phyloP scores from a whole-genome alignment of 768 basidiomycete species.

The Psilocybe azurescens region DNA sequence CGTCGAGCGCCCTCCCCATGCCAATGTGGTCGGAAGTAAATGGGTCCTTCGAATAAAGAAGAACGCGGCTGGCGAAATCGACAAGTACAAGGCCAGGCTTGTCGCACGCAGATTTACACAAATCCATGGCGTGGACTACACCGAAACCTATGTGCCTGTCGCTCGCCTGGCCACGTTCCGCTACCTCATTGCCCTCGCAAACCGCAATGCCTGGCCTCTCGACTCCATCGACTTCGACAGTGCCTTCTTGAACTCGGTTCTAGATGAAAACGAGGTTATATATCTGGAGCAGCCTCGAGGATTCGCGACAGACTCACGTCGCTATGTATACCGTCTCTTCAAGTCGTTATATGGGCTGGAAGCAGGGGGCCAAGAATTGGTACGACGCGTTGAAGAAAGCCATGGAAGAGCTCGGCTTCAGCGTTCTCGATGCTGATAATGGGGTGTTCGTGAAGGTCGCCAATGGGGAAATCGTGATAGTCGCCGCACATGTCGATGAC shows the following conservation, averaged over 20 bases:
- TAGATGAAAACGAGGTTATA: constrained; percentile 17
- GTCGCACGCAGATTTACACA: no score
- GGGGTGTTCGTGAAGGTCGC: constrained; percentile 29
- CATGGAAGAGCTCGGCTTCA: constrained; percentile 22
- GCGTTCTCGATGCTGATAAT: constrained; percentile 24
- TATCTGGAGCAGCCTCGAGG: constrained; percentile 18
- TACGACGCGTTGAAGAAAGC: constrained; percentile 22
- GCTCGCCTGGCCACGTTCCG: constrained; percentile 29
- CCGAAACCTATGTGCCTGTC: constrained; percentile 36
- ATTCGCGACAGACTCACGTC: background rate
- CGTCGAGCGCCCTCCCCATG: no score
- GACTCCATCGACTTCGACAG: constrained; percentile 14
- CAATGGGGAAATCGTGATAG: constrained; percentile 16
- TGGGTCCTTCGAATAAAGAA: constrained; percentile 42
- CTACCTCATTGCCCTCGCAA: constrained; percentile 27
- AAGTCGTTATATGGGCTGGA: constrained; percentile 34
- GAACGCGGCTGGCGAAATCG: constrained; percentile 34
- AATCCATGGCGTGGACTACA: constrained; percentile 36
- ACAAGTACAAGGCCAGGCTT: constrained; percentile 26
- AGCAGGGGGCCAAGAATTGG: constrained; percentile 31
- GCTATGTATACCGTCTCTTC: constrained; percentile 24
- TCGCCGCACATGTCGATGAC: constrained; percentile 27
- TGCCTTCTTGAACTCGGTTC: constrained; percentile 11
- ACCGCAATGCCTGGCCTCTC: constrained; percentile 18
- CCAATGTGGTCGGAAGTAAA: no score